These are phyloP conservation scores for Pyrenula aspistea DNA, from an alignment of 495 filamentous ascomycete genomes.

Conservation along the genomic window DNA sequence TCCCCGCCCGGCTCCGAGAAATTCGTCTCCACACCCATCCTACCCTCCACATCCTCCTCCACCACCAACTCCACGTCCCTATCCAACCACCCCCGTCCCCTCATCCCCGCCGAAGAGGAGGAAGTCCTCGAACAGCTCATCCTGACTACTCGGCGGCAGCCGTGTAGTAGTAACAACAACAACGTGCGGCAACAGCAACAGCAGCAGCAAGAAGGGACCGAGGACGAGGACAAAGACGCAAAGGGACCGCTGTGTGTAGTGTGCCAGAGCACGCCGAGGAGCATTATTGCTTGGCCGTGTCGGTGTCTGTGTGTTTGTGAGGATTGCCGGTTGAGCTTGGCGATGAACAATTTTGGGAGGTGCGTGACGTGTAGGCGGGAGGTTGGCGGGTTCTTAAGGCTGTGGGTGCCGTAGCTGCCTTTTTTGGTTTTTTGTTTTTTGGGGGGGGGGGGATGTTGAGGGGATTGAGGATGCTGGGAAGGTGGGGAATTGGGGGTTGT, in stretches of 20 bases:
- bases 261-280: constrained; percentile 77
- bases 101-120: constrained; percentile 63
- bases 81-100: constrained; percentile 20
- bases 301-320: constrained; percentile 89
- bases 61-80: background rate
- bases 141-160: constrained; percentile 41
- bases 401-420: constrained; percentile 95
- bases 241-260: constrained; percentile 85
- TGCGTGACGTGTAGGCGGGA: constrained; percentile 88
- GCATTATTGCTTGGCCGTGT: constrained; percentile 92
- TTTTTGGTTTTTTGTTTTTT: too few relatives aligned
- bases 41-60: background rate
- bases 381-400: constrained; percentile 72
- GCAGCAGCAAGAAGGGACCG: constrained; percentile 2
- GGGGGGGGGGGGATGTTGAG: too few relatives aligned
- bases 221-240: constrained; percentile 5
- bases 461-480: too few relatives aligned
- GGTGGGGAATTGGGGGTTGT: too few relatives aligned
- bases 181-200: constrained; percentile 18
- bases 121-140: constrained; percentile 73
- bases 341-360: constrained; percentile 92
- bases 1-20: constrained; percentile 11
- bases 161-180: background rate
- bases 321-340: constrained; percentile 83
- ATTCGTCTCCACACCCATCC: background rate